phyloP scores from a whole-genome alignment of 345 rosid genomes.

The Rubroshorea leprosula region DNA sequence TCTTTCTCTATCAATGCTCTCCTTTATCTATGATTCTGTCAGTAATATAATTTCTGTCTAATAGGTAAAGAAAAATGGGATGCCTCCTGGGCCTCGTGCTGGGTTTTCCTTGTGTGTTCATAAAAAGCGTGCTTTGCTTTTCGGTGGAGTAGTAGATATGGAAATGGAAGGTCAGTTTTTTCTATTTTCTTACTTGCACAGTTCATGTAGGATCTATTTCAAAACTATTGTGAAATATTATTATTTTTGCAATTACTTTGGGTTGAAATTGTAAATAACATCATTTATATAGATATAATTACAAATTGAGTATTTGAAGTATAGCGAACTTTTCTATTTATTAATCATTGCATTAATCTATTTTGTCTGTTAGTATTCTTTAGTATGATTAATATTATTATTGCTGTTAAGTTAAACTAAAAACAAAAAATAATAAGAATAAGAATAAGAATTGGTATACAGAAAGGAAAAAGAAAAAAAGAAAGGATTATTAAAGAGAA shows the following conservation, averaged over 20 bases:
- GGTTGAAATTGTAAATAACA: no score
- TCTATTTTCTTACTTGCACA: not conserved
- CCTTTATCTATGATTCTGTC: not conserved
- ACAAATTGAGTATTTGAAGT: not conserved
- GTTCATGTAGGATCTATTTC: not conserved
- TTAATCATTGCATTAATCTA: not conserved
- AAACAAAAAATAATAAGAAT: no score
- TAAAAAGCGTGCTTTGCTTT: conserved; percentile 88
- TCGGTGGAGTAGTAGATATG: conserved; percentile 96
- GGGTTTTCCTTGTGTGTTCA: conserved; percentile 91
- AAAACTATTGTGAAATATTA: not conserved
- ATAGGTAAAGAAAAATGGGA: conserved; percentile 91
- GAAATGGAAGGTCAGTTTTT: conserved; percentile 71
- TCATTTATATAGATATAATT: not conserved
- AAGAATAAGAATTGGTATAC: no score
- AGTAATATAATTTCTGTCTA: conserved; percentile 6
- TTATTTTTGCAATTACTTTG: not conserved
- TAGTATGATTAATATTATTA: not conserved
- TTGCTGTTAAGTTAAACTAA: no score
- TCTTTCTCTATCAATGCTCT: not conserved
- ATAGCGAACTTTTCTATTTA: no score
- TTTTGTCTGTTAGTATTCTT: not conserved
- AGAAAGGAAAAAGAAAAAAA: no score
- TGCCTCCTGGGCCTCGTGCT: conserved; percentile 96
- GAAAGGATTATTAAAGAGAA: not conserved